Base-by-base conservation (phyloP, 1,284 basidiomycete species). In the Veloporphyrellus conicus region DNA sequence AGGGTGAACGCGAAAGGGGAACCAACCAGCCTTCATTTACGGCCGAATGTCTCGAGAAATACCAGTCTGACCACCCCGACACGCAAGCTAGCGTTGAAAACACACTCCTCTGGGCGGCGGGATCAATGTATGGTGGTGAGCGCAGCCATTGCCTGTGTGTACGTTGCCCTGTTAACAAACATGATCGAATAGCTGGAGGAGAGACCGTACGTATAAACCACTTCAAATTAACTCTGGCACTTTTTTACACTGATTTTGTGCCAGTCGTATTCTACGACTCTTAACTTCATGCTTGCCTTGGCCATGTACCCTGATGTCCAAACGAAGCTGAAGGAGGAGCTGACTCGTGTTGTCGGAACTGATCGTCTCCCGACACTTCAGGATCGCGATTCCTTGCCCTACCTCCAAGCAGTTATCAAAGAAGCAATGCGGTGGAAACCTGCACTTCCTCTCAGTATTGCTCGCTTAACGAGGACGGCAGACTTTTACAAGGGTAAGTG, bases 311-410 rank as follows among this genome's bases (percentile, higher is more conserved):
- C 58, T 23, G 54, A 59, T 6, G 50, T 53, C 16, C 59, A 61
- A 49, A 28, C 25, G n/a, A 48, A 48, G n/a, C 53, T 67, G 6
- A 52, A 57, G 29, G 43, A 55, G n/a, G 54, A 58, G 11, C 42
- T 57, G 53, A 20, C 19, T 4, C 22, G 44, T 9, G 64, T 51
- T 11, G 43, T 53, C 20, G 52, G 65, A n/a, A 47, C 32, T 1
- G 58, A 64, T 1, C 54, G 65, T 27, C 50, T 68, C 15, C 68
- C 68, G 7, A 47, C 41, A 9, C 54, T 68, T 27, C 43, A 50
- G 6, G 68, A 70, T 51, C 54, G 58, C n/a, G 55, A 59, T 32
- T 45, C 50, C 8, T 43, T 70, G 22, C 67, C 63, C 3, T 69
- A 69, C 37, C 52, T 66, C 10, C 56, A 62, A 34, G 66, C 66